Base-by-base conservation (phyloP, 495 filamentous ascomycete species). In the Filosporella fistucella region DNA sequence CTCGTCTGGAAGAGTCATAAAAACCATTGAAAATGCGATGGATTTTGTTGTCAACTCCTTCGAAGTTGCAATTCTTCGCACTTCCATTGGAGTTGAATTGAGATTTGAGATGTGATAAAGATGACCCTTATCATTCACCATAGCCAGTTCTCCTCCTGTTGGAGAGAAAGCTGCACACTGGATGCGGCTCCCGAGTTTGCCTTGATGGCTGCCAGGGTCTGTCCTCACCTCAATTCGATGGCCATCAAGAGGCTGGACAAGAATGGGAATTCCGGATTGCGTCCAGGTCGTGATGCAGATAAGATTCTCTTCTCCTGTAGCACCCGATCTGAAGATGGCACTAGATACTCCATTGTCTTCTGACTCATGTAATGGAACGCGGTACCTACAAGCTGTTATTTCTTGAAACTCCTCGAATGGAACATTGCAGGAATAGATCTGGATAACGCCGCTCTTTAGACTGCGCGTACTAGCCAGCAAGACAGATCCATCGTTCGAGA, bases 271-370 rank as follows among this genome's bases (percentile, higher is more conserved):
- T 2, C 65, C 65, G 7, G 59, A 66, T 29, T 66, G 65, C 3
- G 65, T 68, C 65, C 65, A 68, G 1, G 63, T 66, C 3, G 56
- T 64, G 13, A 68, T 48, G 39, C 65, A 68, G 26, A 68, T 45
- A 9, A 68, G 33, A 32, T 56, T 55, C 3, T 63, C 59, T 26
- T 64, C 57, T 10, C 42, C 57, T 13, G 60, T 42, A 23, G 16
- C 4, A 4, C 54, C 59, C 3, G 61, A 49, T 1, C 63, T 57
- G 33, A 60, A 61, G 13, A 63, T 61, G 1, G 58, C 63, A 4
- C 63, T 57, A 0, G 61, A 55, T 1, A 66, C 40, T 9, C 65
- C 65, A 26, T 63, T 63, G 43, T 68, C 65, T 51, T 68, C 65
- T 0, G 57, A 63, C 43, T 68, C 63, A 36, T 66, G 63, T 3